phyloP scores from a whole-genome alignment of 2,329 filamentous ascomycete genomes.

The Aspergillus hortae region DNA sequence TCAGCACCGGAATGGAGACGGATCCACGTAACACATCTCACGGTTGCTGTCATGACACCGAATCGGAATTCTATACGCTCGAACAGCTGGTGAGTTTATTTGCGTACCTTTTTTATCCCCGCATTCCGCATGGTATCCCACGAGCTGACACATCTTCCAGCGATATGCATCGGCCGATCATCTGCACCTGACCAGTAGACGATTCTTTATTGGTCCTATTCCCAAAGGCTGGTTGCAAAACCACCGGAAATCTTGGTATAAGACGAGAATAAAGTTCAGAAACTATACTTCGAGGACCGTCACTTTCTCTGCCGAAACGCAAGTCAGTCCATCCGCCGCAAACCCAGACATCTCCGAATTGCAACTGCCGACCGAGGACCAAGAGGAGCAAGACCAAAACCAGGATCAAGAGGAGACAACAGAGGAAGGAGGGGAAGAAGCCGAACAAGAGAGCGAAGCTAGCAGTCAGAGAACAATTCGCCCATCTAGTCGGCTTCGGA shows the following conservation, averaged over 20 bases:
- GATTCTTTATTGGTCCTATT: constrained; percentile 64
- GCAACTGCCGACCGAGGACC: constrained; percentile 1
- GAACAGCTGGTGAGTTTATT: constrained; percentile 48
- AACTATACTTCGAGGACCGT: constrained; percentile 47
- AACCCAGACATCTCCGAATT: constrained; percentile 19
- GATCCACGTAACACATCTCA: constrained; percentile 14
- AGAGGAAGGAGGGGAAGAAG: constrained; percentile 14
- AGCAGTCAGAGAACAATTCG: constrained; percentile 5
- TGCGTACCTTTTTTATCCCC: not conserved
- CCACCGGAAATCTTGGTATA: constrained; percentile 63
- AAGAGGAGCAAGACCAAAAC: not conserved
- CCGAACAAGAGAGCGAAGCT: constrained; percentile 11
- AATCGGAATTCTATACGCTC: constrained; percentile 52
- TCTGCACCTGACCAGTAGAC: constrained; percentile 58
- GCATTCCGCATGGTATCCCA: not conserved
- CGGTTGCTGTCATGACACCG: constrained; percentile 34
- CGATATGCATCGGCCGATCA: constrained; percentile 61
- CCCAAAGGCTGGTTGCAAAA: constrained; percentile 63
- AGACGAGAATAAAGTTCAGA: constrained; percentile 38
- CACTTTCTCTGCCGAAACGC: constrained; percentile 51
- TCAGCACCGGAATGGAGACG: constrained; percentile 18
- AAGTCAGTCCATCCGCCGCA: constrained; percentile 39
- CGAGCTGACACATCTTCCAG: constrained; percentile 26
- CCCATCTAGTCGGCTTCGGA: constrained; percentile 14
- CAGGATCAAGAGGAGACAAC: constrained; percentile 10